A percentile compares a stretch with the other conserved stretches of the same genome.
Conservation (phyloP, 495 filamentous ascomycete species). For the Margaritispora aquatica region DNA sequence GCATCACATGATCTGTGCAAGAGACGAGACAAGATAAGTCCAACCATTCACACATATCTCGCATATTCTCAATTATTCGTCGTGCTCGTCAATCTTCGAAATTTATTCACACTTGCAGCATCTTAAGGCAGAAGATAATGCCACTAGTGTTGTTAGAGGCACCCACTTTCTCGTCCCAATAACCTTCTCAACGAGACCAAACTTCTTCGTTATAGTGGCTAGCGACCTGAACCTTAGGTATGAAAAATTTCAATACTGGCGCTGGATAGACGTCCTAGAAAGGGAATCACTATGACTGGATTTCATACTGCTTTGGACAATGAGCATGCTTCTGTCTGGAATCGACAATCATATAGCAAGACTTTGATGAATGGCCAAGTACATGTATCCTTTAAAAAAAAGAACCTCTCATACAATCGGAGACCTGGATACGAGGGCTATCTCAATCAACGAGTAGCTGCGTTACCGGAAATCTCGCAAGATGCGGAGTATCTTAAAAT, state of each 20-base stretch:
- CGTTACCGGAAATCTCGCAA: slow-evolving; percentile 53
- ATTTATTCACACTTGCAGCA: too few species aligned
- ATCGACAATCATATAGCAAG: slow-evolving; percentile 48
- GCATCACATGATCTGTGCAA: too few species aligned
- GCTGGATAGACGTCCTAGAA: slow-evolving; percentile 46
- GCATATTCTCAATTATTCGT: too few species aligned
- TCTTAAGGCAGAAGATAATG: too few species aligned
- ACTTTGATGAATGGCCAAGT: slow-evolving; percentile 40
- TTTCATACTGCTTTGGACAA: slow-evolving; percentile 57
- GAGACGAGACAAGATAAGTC: too few species aligned
- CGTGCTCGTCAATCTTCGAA: too few species aligned
- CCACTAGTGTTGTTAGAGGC: too few species aligned
- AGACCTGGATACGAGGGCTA: slow-evolving; percentile 64
- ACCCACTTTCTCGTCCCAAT: too few species aligned
- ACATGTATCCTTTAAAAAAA: background rate
- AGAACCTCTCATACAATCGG: slow-evolving; percentile 25
- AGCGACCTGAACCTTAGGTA: slow-evolving; percentile 57
- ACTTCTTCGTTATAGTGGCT: slow-evolving; percentile 56
- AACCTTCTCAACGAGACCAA: slow-evolving; percentile 34
- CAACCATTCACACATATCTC: too few species aligned
- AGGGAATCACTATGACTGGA: slow-evolving; percentile 53
- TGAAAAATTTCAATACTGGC: slow-evolving; percentile 56
- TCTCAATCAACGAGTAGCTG: slow-evolving; percentile 54
- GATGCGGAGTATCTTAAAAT: slow-evolving; percentile 57
- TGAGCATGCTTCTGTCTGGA: slow-evolving; percentile 52